These are phyloP conservation scores for Lipomyces yamanashiensis DNA, from an alignment of 805 yeast species.

Conservation along the genomic window DNA sequence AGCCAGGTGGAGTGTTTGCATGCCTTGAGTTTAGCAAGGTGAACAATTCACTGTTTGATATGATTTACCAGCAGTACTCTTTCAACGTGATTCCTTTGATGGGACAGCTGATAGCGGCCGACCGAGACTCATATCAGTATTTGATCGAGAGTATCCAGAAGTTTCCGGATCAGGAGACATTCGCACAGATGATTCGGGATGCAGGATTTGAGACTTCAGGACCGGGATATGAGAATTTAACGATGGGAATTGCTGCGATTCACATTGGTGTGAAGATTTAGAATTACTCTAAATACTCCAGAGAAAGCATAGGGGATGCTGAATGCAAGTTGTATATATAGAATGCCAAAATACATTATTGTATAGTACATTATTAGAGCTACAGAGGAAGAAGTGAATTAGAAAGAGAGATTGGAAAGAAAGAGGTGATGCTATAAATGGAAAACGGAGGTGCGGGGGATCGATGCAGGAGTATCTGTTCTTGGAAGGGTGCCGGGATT, in stretches of 20 bases:
- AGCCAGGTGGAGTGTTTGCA: constrained; percentile 97
- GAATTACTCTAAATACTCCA: too few species aligned
- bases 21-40: constrained; percentile 95
- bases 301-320: not conserved
- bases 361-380: not conserved
- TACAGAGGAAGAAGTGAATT: not conserved
- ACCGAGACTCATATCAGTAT: constrained; percentile 94
- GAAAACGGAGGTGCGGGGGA: not conserved
- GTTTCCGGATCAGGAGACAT: constrained; percentile 91
- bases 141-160: constrained; percentile 90
- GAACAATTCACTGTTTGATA: constrained; percentile 67
- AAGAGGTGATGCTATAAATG: not conserved
- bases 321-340: constrained; percentile 1
- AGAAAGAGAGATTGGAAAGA: not conserved
- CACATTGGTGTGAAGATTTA: constrained; percentile 82
- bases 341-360: not conserved
- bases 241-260: constrained; percentile 94
- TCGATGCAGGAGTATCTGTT: not conserved
- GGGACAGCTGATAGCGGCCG: constrained; percentile 95
- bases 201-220: constrained; percentile 94
- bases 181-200: constrained; percentile 86
- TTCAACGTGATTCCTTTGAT: constrained; percentile 85
- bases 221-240: constrained; percentile 88
- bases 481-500: not conserved
- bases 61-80: constrained; percentile 84